These are phyloP conservation scores for Suillus occidentalis DNA, from an alignment of 768 basidiomycete species.

Conservation along the genomic window DNA sequence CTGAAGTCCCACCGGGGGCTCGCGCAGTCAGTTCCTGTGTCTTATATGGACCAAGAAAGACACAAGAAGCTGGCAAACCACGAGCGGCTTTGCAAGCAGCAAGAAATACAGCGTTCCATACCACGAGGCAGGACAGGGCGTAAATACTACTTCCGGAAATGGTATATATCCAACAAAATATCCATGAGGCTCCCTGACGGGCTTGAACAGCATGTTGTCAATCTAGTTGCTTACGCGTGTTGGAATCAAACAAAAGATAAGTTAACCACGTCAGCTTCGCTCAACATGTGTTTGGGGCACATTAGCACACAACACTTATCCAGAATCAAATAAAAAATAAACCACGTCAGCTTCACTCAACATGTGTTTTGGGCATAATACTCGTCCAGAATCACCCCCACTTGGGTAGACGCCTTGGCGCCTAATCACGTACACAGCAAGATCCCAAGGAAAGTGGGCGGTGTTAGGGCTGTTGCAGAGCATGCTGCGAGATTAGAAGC, in stretches of 20 bases:
- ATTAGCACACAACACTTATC: background rate
- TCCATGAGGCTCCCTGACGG: background rate
- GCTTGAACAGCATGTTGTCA: background rate
- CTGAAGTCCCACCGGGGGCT: slow-evolving; percentile 25
- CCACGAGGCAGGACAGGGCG: slow-evolving; percentile 3
- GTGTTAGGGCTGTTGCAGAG: background rate
- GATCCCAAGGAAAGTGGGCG: background rate
- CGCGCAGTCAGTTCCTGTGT: slow-evolving; percentile 24
- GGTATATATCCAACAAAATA: background rate
- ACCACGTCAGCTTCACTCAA: too few relatives aligned
- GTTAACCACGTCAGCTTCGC: background rate
- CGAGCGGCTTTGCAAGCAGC: slow-evolving; percentile 2
- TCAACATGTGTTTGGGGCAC: background rate
- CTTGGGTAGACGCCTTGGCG: background rate
- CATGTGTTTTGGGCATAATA: background rate
- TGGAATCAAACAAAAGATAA: slow-evolving; percentile 4
- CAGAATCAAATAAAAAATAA: background rate
- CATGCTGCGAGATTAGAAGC: background rate
- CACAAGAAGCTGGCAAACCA: slow-evolving; percentile 10
- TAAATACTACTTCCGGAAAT: background rate
- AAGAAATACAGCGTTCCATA: background rate
- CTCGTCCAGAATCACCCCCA: background rate
- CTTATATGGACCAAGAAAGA: slow-evolving; percentile 17
- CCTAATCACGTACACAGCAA: background rate
- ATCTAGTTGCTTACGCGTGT: slow-evolving; percentile 2